Base-by-base conservation (phyloP, 2,329 filamentous ascomycete genomes). In the Claviceps fusiformis region DNA sequence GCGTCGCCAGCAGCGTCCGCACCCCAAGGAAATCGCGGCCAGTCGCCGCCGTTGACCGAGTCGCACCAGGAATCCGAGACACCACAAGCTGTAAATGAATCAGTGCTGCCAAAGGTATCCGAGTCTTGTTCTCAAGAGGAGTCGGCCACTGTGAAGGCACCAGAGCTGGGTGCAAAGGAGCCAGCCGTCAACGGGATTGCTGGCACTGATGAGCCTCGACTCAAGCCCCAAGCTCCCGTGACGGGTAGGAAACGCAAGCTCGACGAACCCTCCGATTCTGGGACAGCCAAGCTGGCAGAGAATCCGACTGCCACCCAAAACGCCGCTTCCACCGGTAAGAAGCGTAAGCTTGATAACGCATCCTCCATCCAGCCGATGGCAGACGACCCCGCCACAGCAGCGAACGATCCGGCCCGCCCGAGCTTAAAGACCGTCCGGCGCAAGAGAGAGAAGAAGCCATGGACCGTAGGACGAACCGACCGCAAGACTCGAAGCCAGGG, bases 401-500 rank as follows among this genome's bases (percentile, higher is more conserved):
- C 52, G 35, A 17, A 17, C 8, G 8, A 27, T 13, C 17, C 27
- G 8, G 29, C 45, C 11, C 27, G 39, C 29, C 51, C 60, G 17
- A 56, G 61, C 15, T 64, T 64, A 39, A 70, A 67, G 59, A 59
- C 57, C 17, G 59, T 62, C 9, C 63, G 62, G 35, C 59, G 62
- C 11, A 71, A 65, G 61, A 72, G 70, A 58, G 66, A 69, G 15
- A 72, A 72, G 62, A 72, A 67, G 56, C 53, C 61, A 24, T 62
- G 67, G 0, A 54, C 59, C 2, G 67, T 67, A 17, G 71, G 71
- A 19, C 67, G 57, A 55, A 71, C 72, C 7, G 65, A 66, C 49
- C 67, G 71, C 47, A 73, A 73, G 68, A 74, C 71, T 8, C 66
- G 72, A 51, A 74, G 72, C 56, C 71, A 74, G 59, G 72, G 72